Conservation (phyloP, 1,139 yeast species). For the Komagataea norvegica region DNA sequence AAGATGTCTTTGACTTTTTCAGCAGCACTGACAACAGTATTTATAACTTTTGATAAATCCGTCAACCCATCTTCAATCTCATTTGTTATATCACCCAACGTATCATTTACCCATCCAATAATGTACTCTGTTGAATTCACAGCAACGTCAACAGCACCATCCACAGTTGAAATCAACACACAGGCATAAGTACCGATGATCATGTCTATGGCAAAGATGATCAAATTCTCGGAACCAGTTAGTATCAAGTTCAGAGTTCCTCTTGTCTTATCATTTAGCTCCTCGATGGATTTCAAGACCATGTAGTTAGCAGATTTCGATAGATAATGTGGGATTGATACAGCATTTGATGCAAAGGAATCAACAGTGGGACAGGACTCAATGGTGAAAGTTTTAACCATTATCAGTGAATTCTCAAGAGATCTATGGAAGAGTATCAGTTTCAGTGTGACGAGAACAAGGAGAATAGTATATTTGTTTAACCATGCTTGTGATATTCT, state of each 20-base stretch:
- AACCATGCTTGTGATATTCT: slow-evolving; percentile 54
- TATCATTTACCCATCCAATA: slow-evolving; percentile 53
- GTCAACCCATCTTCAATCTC: slow-evolving; percentile 61
- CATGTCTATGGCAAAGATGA: slow-evolving; percentile 64
- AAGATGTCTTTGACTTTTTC: slow-evolving; percentile 51
- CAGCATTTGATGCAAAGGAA: slow-evolving; percentile 37
- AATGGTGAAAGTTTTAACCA: slow-evolving; percentile 34
- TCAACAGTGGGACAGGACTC: slow-evolving; percentile 44
- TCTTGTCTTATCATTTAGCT: slow-evolving; percentile 42
- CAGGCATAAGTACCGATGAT: slow-evolving; percentile 86
- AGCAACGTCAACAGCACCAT: slow-evolving; percentile 69
- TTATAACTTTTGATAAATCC: slow-evolving; percentile 49
- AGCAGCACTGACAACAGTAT: slow-evolving; percentile 42
- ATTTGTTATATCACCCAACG: slow-evolving; percentile 48
- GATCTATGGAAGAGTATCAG: slow-evolving; percentile 44
- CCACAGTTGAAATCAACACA: slow-evolving; percentile 65
- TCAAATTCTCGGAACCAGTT: slow-evolving; percentile 52
- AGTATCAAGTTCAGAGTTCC: slow-evolving; percentile 40
- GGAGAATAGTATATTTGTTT: slow-evolving; percentile 47
- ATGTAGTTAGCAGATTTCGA: slow-evolving; percentile 50
- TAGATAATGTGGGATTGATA: slow-evolving; percentile 53
- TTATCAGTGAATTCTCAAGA: slow-evolving; percentile 35
- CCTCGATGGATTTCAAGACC: slow-evolving; percentile 42
- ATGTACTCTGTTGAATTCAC: slow-evolving; percentile 65
- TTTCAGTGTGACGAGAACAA: slow-evolving; percentile 45